Conservation (phyloP, 345 rosid genomes). For the Turnera subulata region DNA sequence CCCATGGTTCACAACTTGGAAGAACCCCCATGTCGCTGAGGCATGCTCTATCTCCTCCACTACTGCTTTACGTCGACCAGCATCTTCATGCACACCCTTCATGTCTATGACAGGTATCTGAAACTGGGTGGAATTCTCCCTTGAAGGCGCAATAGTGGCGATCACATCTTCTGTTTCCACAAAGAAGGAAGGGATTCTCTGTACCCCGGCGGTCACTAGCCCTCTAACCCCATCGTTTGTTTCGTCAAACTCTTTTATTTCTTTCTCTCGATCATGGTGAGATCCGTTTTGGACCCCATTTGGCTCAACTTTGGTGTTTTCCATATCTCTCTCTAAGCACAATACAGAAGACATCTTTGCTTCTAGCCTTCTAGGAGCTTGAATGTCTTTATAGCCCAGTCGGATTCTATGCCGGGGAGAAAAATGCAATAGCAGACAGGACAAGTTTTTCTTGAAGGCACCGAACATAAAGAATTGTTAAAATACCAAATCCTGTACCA, state of each 20-base stretch:
- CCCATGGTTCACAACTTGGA: constrained; percentile 23
- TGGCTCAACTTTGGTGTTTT: neutral
- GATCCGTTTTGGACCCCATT: no score
- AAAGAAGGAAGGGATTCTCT: constrained; percentile 2
- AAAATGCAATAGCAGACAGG: no score
- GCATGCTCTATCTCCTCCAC: constrained; percentile 1
- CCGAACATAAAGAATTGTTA: no score
- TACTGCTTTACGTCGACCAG: neutral
- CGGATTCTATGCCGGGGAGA: no score
- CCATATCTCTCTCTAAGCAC: no score
- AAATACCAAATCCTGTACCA: no score
- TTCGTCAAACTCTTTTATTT: constrained; percentile 4
- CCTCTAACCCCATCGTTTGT: constrained; percentile 10
- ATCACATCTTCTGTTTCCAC: neutral
- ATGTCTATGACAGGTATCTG: no score
- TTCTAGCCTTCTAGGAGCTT: no score
- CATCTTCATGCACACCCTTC: neutral
- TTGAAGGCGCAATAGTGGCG: neutral
- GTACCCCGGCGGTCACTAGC: neutral
- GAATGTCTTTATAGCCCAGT: no score
- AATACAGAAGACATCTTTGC: no score
- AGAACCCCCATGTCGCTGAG: constrained; percentile 11
- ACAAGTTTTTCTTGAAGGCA: no score
- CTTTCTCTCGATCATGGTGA: neutral
- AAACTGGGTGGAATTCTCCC: neutral